phyloP scores from a whole-genome alignment of 176 grass and related monocot species.

The Bolboschoenus planiculmis region DNA sequence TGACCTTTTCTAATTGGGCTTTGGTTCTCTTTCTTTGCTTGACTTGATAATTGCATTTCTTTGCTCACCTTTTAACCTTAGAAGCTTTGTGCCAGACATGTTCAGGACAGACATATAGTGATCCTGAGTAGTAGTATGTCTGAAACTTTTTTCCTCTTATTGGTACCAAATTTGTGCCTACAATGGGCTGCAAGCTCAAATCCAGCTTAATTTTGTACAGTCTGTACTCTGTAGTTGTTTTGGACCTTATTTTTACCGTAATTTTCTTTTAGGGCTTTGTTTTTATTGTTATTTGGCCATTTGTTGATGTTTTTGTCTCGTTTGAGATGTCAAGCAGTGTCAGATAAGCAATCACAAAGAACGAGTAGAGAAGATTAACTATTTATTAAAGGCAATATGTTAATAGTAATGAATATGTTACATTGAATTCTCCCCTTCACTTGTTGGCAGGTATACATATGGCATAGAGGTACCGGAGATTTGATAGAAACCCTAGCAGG shows the following conservation, averaged over 20 bases:
- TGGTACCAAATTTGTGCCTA: background rate
- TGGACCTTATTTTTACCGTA: background rate
- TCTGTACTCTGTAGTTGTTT: background rate
- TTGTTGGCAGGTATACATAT: constrained; percentile 73
- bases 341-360: background rate
- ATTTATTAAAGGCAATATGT: background rate
- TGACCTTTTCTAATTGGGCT: too few relatives aligned
- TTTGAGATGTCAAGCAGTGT: background rate
- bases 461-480: constrained; percentile 67
- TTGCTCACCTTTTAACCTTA: background rate
- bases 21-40: background rate
- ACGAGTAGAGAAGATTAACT: background rate
- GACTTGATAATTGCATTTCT: too few relatives aligned
- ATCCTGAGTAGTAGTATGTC: background rate
- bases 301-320: background rate
- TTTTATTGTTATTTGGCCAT: background rate
- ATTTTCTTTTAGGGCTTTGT: background rate
- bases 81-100: background rate
- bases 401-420: background rate
- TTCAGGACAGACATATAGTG: background rate
- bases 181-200: background rate
- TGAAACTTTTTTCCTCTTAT: background rate
- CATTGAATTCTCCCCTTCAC: background rate
- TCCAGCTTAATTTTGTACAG: background rate
- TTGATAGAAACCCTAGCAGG: constrained; percentile 60